Evolutionary conservation across 164 flowering plant genomes (phyloP), one percentile per base, ranked within the genome.

Genomic region (Chimonanthus salicifolius): DNA sequence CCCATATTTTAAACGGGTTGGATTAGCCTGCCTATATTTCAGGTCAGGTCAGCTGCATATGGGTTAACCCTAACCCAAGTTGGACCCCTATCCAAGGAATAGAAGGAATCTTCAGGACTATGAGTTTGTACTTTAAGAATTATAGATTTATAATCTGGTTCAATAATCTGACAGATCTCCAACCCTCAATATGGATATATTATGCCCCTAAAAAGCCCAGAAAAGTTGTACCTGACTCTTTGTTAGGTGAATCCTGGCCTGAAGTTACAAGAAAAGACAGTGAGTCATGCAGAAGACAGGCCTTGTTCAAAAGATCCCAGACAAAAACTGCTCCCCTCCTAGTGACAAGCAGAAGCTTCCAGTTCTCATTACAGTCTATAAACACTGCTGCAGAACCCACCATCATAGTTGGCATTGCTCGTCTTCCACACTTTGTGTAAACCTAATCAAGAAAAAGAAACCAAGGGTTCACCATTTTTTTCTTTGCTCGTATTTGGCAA

Each of bases 331-430:
- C 83, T 65, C 98, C 99, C 69, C 87, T 94, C 77, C 80, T 91
- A 43, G 99, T 92, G 71, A 96, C 97, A 43, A 96, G 83, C 72
- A 96, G 79, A 86, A 96, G 83, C 75, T 90, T 94, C 98, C 98
- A 94, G 75, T 81, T 79, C 77, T 96, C 97, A 67, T 96, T 97
- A 82, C 99, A 96, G 73, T 96, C 99, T 8, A 94, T 80, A 75
- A 96, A 96, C 51, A 89, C 86, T 69, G 98, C 92, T 13, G 94
- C 87, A 70, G 99, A 94, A 58, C 99, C 99, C 89, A 82, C 83
- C 97, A 96, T 90, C 93, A 96, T 91, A 58, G 93, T 85, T 68
- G 99, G 99, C 90, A 96, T 86, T 49, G 97, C 88, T 47, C 99
- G 94, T 80, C 99, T 89, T 75, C 99, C 99, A 74, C 97, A 92